These are phyloP conservation scores for Aegilops speltoides DNA, from an alignment of 176 grass and related monocot species.

Conservation along the genomic window DNA sequence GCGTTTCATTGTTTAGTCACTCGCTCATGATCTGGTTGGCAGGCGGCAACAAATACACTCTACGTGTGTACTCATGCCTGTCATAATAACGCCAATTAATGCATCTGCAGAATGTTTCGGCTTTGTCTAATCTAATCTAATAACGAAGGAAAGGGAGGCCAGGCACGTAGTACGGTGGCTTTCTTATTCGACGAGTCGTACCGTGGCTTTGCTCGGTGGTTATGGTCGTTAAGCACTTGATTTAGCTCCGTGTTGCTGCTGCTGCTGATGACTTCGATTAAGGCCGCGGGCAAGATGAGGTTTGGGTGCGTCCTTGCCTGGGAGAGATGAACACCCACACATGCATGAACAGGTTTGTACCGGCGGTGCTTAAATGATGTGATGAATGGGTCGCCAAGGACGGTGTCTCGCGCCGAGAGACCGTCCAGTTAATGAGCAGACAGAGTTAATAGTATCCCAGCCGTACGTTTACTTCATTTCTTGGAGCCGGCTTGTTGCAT, in stretches of 20 bases:
- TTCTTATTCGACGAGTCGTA: background rate
- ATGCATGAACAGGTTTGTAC: background rate
- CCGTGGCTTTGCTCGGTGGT: background rate
- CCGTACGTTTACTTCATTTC: background rate
- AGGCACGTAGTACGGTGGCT: background rate
- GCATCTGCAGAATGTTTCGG: conserved; percentile 22
- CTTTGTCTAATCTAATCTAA: conserved; percentile 12
- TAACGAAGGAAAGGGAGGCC: background rate
- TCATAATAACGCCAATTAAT: conserved; percentile 4
- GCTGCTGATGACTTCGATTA: conserved; percentile 6
- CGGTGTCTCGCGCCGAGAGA: conserved; percentile 21
- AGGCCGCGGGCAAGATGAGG: background rate
- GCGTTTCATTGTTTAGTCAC: background rate
- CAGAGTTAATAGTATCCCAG: background rate
- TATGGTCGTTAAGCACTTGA: conserved; percentile 3
- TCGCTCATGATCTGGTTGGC: conserved; percentile 11
- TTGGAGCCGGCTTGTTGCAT: background rate
- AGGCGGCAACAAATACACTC: background rate
- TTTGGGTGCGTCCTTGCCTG: background rate
- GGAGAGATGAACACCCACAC: background rate
- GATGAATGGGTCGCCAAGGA: conserved; percentile 29
- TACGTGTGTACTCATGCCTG: background rate
- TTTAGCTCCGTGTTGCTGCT: background rate
- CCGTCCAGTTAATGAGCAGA: conserved; percentile 16
- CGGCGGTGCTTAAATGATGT: background rate